Evolutionary conservation across 2,329 filamentous ascomycete genomes (phyloP), one percentile per base, ranked within the genome.

Genomic region (Diaporthe citrichinensis): DNA sequence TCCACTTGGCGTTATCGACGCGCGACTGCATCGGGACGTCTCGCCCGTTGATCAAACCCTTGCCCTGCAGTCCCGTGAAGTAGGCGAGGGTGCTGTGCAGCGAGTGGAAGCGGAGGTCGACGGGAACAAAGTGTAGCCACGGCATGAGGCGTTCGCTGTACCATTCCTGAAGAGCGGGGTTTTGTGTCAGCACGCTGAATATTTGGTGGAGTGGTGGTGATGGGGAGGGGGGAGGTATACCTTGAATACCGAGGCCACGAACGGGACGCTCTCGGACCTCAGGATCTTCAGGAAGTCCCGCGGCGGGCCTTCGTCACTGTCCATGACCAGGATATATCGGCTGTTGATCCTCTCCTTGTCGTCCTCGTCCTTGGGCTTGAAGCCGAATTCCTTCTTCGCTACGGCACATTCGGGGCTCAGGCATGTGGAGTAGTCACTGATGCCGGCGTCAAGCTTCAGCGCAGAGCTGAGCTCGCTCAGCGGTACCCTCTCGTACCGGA

Each of bases 91-190:
- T 94, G 77, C 91, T 92, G 86, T 94, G 95, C 55, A 97, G 84
- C 1, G 90, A 93, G 76, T 95, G 93, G 28, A 94, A 91, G 4
- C 94, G 89, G 2, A 93, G 78, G 81, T 97, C 94, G 23, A 96
- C 84, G 12, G 95, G 95, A 2, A 96, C 92, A 79, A 95, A 97
- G 81, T 97, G 94, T 59, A 92, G 85, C 94, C 94, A 97, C 0
- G 94, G 90, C 75, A 88, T 89, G 23, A 97, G 84, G 8, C 95
- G 90, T 68, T 92, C 91, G 75, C 94, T 93, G 83, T 93, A 94
- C 95, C 95, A 97, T 80, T 95, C 92, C 34, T 76, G 31, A 23
- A 44, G 23, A 28, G 20, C 34, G 25, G 17, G 9, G 1, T 17
- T 17, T 12, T 4, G 39, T 41, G 71, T 69, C 25, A 71, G 61